A percentile compares a stretch with the other conserved stretches of the same genome.
phyloP scores from a whole-genome alignment of 805 yeast species.

The Candida quercuum region DNA sequence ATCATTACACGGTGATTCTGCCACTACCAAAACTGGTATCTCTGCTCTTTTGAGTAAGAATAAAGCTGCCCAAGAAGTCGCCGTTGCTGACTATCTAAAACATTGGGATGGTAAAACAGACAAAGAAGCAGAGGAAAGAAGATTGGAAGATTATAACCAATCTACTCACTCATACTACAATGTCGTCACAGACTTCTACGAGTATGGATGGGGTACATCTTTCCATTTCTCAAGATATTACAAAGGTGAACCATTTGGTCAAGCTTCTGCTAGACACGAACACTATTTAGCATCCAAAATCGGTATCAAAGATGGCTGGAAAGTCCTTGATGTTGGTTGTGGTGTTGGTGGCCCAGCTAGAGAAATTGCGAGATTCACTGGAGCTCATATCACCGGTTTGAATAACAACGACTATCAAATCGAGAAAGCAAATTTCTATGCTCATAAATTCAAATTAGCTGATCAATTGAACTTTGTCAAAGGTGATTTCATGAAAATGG shows the following conservation, averaged over 20 bases:
- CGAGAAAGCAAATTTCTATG: conserved; percentile 82
- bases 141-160: conserved; percentile 83
- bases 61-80: conserved; percentile 73
- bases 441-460: conserved; percentile 57
- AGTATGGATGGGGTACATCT: conserved; percentile 98
- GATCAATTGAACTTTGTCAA: conserved; percentile 81
- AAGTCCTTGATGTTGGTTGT: conserved; percentile 96
- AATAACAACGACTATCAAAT: conserved; percentile 97
- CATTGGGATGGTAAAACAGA: conserved; percentile 95
- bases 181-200: conserved; percentile 95
- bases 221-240: conserved; percentile 96
- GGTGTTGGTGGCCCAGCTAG: conserved; percentile 99
- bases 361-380: conserved; percentile 89
- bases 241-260: conserved; percentile 88
- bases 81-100: conserved; percentile 86
- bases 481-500: conserved; percentile 99
- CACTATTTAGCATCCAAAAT: conserved; percentile 88
- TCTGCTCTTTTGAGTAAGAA: conserved; percentile 74
- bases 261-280: conserved; percentile 96
- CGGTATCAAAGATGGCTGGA: conserved; percentile 72
- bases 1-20: conserved; percentile 78
- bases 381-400: conserved; percentile 79
- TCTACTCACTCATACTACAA: conserved; percentile 95
- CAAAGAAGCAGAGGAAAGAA: conserved; percentile 58
- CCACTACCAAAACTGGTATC: conserved; percentile 62